Base-by-base conservation (phyloP, 148 eudicot species). In the Fallopia convolvulus region DNA sequence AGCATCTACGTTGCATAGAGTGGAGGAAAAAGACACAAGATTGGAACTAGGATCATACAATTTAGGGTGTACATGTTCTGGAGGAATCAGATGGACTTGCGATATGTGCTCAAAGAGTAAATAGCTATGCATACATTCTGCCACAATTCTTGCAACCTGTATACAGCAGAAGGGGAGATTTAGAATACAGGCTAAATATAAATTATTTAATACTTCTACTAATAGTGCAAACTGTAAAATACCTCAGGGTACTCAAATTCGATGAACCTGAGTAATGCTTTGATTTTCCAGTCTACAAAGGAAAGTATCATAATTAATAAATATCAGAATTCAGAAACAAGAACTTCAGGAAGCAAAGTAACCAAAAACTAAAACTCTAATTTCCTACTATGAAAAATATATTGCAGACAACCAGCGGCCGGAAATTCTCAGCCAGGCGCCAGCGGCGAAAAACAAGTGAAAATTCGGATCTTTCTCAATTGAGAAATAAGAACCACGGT, bases 231-330 rank as follows among this genome's bases (percentile, higher is more conserved):
- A 26, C 18, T 21, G 33, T 74, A 71, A 12, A 78, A n/a, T 41
- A 94, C 97, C 99, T 92, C 99, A 63, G 97, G 92, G 50, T 90
- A 94, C 83, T 88, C 96, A 58, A 94, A 94, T 81, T 94, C 91
- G 52, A 92, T 83, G 86, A 92, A 94, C 61, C 97, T 97, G 80
- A n/a, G n/a, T 87, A 90, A 82, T 94, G 97, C 96, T 91, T 92
- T 47, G 97, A 89, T 76, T 92, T 90, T 79, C 96, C 98, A 0
- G 98, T 94, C 98, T 94, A 90, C 21, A 72, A 81, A 85, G 56
- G 65, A 84, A 26, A 7, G 70, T 30, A 5, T 12, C 32, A 40
- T 3, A 11, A 26, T 5, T 6, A 17, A 8, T 58, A 58, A 58
- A 6, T 58, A 61, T n/a, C n/a, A n/a, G n/a, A n/a, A n/a, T n/a